Evolutionary conservation across 352 stramenopile genomes (phyloP).

Genomic region (Phytophthora hibernalis): DNA sequence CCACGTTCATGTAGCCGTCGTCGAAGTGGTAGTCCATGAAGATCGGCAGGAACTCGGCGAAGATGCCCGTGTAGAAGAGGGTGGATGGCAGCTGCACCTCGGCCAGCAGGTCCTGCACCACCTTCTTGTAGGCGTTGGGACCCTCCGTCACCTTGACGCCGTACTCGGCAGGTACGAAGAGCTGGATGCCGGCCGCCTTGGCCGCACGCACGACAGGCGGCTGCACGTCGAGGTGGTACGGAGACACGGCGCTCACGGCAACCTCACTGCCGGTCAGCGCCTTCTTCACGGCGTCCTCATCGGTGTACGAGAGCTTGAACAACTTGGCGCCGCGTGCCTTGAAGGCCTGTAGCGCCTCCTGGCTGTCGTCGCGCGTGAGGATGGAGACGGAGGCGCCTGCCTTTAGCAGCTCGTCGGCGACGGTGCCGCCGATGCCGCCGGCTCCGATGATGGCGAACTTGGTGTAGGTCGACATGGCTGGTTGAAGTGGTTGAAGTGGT

Average conservation of each 20-base stretch:
- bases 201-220: constrained; percentile 10
- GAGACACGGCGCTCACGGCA: constrained; percentile 13
- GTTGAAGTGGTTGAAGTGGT: background rate
- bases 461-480: constrained; percentile 24
- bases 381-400: constrained; percentile 30
- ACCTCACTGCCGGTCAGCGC: constrained; percentile 33
- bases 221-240: constrained; percentile 21
- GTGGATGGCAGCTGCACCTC: constrained; percentile 18
- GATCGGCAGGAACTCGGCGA: constrained; percentile 15
- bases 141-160: constrained; percentile 25
- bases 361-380: constrained; percentile 9
- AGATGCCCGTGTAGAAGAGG: constrained; percentile 32
- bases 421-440: constrained; percentile 30
- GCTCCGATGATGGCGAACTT: constrained; percentile 38
- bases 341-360: constrained; percentile 35
- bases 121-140: constrained; percentile 27
- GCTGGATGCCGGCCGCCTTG: constrained; percentile 35
- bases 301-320: constrained; percentile 27
- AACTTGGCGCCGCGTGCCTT: constrained; percentile 34
- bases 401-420: constrained; percentile 41
- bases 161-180: constrained; percentile 37
- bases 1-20: constrained; percentile 26
- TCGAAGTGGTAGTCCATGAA: constrained; percentile 24
- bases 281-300: constrained; percentile 28
- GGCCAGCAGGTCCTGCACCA: constrained; percentile 24